Percentiles rank a stretch among this genome's conserved stretches.
Evolutionary conservation across 805 yeast species (phyloP).

Genomic region (Ogataea nakhonphanomensis): DNA sequence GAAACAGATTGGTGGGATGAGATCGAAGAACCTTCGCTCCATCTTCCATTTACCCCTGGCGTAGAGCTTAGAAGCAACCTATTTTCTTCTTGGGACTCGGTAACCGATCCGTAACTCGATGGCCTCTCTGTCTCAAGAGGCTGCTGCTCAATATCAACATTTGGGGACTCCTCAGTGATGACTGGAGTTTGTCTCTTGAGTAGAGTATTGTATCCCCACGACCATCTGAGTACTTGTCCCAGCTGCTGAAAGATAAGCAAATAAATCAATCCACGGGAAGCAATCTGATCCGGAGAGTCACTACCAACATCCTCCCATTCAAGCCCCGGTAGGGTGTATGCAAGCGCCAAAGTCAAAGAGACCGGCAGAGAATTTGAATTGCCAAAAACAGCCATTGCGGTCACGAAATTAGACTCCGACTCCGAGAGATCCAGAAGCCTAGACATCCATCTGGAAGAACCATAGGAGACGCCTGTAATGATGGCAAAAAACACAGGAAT

Average conservation of each 20-base stretch:
- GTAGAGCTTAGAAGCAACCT: constrained; percentile 2
- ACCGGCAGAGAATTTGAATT: constrained; percentile 95
- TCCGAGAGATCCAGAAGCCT: constrained; percentile 54
- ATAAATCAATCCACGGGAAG: constrained; percentile 74
- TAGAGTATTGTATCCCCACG: constrained; percentile 79
- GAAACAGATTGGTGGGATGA: constrained; percentile 18
- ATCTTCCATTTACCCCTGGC: constrained; percentile 14
- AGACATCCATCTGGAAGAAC: constrained; percentile 57
- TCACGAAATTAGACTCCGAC: constrained; percentile 83
- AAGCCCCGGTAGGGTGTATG: constrained; percentile 70
- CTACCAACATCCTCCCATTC: constrained; percentile 70
- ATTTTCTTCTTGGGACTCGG: constrained; percentile 9
- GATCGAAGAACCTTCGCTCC: constrained; percentile 28
- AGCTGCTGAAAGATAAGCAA: constrained; percentile 75
- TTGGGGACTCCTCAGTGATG: constrained; percentile 22
- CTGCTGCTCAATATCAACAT: constrained; percentile 17
- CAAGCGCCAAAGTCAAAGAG: constrained; percentile 75
- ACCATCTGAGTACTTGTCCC: constrained; percentile 81
- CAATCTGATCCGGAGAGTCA: constrained; percentile 66
- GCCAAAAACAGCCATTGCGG: constrained; percentile 97
- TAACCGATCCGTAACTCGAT: constrained; percentile 17
- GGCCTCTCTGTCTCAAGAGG: constrained; percentile 11
- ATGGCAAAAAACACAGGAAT: constrained; percentile 84
- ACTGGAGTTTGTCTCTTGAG: constrained; percentile 47
- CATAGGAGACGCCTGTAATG: constrained; percentile 72